A percentile compares a stretch with the other conserved stretches of the same genome.
Conservation (phyloP, 495 filamentous ascomycete genomes). For the Neurospora intermedia region DNA sequence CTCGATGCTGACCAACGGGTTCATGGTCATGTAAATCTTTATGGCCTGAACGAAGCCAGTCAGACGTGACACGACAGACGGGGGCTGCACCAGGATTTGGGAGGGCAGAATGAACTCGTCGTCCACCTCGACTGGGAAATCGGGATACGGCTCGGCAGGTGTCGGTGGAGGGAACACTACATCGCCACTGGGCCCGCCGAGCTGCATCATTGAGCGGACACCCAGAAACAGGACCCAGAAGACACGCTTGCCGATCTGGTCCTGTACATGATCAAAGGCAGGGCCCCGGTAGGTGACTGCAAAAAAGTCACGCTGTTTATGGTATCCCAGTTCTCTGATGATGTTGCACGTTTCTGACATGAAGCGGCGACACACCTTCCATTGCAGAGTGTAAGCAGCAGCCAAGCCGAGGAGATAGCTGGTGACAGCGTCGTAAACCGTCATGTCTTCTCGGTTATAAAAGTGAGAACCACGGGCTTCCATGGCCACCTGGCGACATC, state of each 20-base stretch:
- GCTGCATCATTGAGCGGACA: conserved; percentile 54
- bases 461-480: conserved; percentile 62
- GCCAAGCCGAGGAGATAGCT: conserved; percentile 72
- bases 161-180: conserved; percentile 61
- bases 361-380: conserved; percentile 56
- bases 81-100: conserved; percentile 53
- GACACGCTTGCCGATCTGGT: conserved; percentile 66
- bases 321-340: conserved; percentile 53
- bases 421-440: conserved; percentile 71
- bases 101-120: conserved; percentile 61
- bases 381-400: conserved; percentile 58
- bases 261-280: conserved; percentile 55
- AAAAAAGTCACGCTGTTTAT: conserved; percentile 34
- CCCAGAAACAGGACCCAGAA: conserved; percentile 70
- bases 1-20: conserved; percentile 56
- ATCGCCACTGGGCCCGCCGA: conserved; percentile 54
- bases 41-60: conserved; percentile 71
- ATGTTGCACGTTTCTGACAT: conserved; percentile 66
- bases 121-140: conserved; percentile 68
- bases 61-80: conserved; percentile 48
- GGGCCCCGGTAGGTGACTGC: conserved; percentile 23
- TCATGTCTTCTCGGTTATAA: conserved; percentile 51
- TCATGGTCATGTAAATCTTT: conserved; percentile 61
- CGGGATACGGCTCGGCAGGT: conserved; percentile 62
- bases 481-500: conserved; percentile 61